These are phyloP conservation scores for Trichocladium antarcticum DNA, from an alignment of 495 filamentous ascomycete species.

Conservation along the genomic window DNA sequence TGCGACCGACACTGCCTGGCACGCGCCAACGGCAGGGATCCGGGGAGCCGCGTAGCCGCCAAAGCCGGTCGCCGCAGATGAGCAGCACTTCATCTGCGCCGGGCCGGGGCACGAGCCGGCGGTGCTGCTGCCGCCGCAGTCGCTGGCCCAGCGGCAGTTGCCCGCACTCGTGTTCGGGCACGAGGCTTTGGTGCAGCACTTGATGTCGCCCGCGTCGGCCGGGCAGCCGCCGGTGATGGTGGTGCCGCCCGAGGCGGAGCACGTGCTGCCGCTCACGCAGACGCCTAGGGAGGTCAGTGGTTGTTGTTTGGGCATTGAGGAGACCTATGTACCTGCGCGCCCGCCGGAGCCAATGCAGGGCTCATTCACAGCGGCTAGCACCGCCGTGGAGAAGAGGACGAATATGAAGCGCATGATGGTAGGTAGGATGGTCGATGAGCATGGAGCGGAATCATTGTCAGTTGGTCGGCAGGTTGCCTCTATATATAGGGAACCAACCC, in stretches of 20 bases:
- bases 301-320: not conserved
- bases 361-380: constrained; percentile 27
- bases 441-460: too few relatives aligned
- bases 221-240: constrained; percentile 29
- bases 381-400: constrained; percentile 17
- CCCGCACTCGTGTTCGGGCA: constrained; percentile 23
- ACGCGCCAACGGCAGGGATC: constrained; percentile 27
- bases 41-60: constrained; percentile 23
- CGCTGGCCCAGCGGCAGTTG: constrained; percentile 30
- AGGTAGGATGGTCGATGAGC: too few relatives aligned
- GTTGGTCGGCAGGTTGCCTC: too few relatives aligned
- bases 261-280: constrained; percentile 25
- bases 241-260: constrained; percentile 24
- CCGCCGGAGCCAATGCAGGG: constrained; percentile 27
- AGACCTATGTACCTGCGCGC: constrained; percentile 13
- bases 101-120: constrained; percentile 32
- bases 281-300: constrained; percentile 17
- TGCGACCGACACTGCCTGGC: constrained; percentile 27
- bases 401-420: constrained; percentile 4
- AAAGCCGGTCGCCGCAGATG: constrained; percentile 17
- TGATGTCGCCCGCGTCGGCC: constrained; percentile 24
- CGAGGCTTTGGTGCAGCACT: constrained; percentile 33
- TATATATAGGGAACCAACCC: too few relatives aligned
- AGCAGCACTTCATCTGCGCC: constrained; percentile 31
- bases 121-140: constrained; percentile 26